Percentiles rank a stretch among this genome's conserved stretches.
Evolutionary conservation across 805 yeast genomes (phyloP).

Genomic region (Suhomyces faveliae): DNA sequence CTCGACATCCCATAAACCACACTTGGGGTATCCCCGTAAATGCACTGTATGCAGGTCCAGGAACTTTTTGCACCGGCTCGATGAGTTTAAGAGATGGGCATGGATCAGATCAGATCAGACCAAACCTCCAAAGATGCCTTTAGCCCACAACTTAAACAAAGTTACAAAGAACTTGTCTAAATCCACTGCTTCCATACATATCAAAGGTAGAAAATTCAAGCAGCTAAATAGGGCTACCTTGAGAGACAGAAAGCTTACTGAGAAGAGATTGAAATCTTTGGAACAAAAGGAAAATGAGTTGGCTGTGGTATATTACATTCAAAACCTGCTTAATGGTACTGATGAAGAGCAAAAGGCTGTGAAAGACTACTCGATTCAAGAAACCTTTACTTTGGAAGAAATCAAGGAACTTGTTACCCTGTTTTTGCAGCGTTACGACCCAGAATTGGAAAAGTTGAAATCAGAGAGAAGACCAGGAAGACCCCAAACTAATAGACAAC

Average conservation of each 20-base stretch:
- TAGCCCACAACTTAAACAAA: slow-evolving; percentile 64
- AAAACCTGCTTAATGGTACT: slow-evolving; percentile 46
- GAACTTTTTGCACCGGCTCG: background rate
- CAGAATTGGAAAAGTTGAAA: slow-evolving; percentile 64
- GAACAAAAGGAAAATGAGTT: slow-evolving; percentile 62
- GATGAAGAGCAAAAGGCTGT: background rate
- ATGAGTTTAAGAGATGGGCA: slow-evolving; percentile 1
- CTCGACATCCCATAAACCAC: background rate
- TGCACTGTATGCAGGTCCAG: background rate
- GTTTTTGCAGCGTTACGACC: slow-evolving; percentile 68
- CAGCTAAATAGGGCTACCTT: slow-evolving; percentile 83
- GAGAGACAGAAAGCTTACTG: slow-evolving; percentile 69
- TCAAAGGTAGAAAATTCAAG: slow-evolving; percentile 85
- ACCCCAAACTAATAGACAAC: slow-evolving; percentile 74
- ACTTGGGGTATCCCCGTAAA: background rate
- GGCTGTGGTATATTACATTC: slow-evolving; percentile 57
- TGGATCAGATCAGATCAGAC: background rate
- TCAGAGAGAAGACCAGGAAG: slow-evolving; percentile 79
- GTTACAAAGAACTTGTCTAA: slow-evolving; percentile 59
- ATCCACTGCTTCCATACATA: slow-evolving; percentile 65
- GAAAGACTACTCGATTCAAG: slow-evolving; percentile 28
- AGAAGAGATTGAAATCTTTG: slow-evolving; percentile 54
- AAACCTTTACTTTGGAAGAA: slow-evolving; percentile 53
- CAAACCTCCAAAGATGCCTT: slow-evolving; percentile 49
- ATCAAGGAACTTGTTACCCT: slow-evolving; percentile 59